A percentile compares a stretch with the other conserved stretches of the same genome.
phyloP scores from a whole-genome alignment of 495 filamentous ascomycete genomes.

The Aspergillus haitiensis region DNA sequence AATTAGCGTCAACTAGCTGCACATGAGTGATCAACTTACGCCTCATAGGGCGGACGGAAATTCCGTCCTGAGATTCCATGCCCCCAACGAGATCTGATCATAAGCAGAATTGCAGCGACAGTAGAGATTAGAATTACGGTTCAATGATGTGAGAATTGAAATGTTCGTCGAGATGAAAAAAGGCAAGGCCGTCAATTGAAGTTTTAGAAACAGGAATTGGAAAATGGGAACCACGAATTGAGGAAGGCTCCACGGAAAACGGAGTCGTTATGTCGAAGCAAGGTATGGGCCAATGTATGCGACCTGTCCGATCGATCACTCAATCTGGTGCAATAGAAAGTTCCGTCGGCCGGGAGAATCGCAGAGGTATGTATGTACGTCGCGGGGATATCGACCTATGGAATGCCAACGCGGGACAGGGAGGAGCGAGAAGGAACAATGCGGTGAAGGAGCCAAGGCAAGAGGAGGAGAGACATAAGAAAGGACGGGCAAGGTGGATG shows the following conservation, averaged over 20 bases:
- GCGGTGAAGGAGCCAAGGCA: slow-evolving; percentile 19
- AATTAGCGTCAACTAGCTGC: slow-evolving; percentile 22
- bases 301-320: slow-evolving; percentile 7
- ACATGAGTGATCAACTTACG: slow-evolving; percentile 34
- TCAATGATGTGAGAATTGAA: neutral
- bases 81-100: slow-evolving; percentile 38
- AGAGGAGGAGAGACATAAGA: slow-evolving; percentile 9
- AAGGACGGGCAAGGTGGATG: neutral
- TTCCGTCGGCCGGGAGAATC: slow-evolving; percentile 25
- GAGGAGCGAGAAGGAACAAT: slow-evolving; percentile 17
- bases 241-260: neutral
- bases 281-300: slow-evolving; percentile 9
- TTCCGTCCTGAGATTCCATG: slow-evolving; percentile 54
- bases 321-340: slow-evolving; percentile 15
- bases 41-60: slow-evolving; percentile 57
- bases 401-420: slow-evolving; percentile 30
- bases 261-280: slow-evolving; percentile 10
- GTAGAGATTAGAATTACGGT: neutral
- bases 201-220: neutral
- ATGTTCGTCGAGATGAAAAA: neutral
- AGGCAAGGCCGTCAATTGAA: neutral
- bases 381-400: slow-evolving; percentile 19
- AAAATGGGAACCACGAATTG: neutral
- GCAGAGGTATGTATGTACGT: slow-evolving; percentile 26
- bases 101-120: slow-evolving; percentile 23